Evolutionary conservation across 2,329 filamentous ascomycete genomes (phyloP), one percentile per base, ranked within the genome.

Genomic region (Cordyceps militaris): DNA sequence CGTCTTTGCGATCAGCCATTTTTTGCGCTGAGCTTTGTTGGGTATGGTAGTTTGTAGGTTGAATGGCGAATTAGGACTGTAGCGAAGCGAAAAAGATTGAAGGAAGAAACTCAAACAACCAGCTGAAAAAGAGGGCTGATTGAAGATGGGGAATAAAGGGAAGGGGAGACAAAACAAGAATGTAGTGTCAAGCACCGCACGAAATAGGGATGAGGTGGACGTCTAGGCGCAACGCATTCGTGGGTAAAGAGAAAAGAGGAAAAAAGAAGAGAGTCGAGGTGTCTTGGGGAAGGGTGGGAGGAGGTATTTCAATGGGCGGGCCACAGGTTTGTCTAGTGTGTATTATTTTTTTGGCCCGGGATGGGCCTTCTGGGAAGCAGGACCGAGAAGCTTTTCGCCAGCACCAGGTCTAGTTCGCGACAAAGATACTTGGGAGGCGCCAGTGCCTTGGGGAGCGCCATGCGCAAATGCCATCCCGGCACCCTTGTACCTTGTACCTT

Each of bases 1-100:
- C 70, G 64, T 71, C 69, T 67, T 77, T 77, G 67, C 76, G 72
- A 69, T 84, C 81, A 67, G 81, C 80, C 82, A 84, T 84, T 63
- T 43, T 65, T 42, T 42, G 40, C 38, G 19, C n/a, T 19, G 21
- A 14, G 21, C 4, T n/a, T 42, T 43, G 19, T 43, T 14, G 36
- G 19, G 55, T 47, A 60, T 61, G 55, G 57, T 58, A 56, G 16
- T n/a, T n/a, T 44, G 38, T 57, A 50, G 46, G 38, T 42, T 42
- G 40, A 14, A 46, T 44, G 36, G 46, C 38, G 36, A 44, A n/a
- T n/a, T 57, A 50, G 55, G 46, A 44, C 38, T 4, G 11, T 23
- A 48, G 21, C 52, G 46, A 47, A 13, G 19, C n/a, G n/a, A n/a
- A 55, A 23, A 56, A 26, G 54, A 51, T 34, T n/a, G 30, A 21